These are phyloP conservation scores for Orbilia oligospora DNA, from an alignment of 2,329 filamentous ascomycete species.

Conservation along the genomic window DNA sequence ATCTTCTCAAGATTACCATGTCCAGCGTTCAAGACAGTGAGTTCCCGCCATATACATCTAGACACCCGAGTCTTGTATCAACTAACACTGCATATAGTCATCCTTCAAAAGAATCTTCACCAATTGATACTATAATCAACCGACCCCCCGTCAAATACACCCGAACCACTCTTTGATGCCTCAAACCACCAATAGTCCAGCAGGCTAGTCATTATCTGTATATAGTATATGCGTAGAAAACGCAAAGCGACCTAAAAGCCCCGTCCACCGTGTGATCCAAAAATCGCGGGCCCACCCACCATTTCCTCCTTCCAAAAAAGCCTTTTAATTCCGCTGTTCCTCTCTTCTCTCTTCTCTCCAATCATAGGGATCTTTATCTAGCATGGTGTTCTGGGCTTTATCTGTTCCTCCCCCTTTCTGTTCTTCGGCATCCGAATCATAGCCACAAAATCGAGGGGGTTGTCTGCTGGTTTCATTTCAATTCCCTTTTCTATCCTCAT, in stretches of 20 bases:
- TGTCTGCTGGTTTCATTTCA: conserved; percentile 6
- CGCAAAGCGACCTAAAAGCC: conserved; percentile 20
- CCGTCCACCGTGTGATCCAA: conserved; percentile 29
- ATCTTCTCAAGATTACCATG: conserved; percentile 88
- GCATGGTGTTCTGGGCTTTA: conserved; percentile 56
- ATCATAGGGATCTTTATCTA: conserved; percentile 42
- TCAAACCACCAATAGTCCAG: neutral
- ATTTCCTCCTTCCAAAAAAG: conserved; percentile 3
- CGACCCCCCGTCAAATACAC: neutral
- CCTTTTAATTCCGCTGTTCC: conserved; percentile 11
- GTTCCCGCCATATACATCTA: neutral
- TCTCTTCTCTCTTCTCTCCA: conserved; percentile 41
- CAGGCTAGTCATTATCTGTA: conserved; percentile 4
- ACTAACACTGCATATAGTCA: conserved; percentile 58
- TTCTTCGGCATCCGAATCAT: conserved; percentile 18
- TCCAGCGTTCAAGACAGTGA: conserved; percentile 81
- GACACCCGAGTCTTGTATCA: neutral
- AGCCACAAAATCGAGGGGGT: conserved; percentile 27
- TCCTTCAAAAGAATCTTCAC: conserved; percentile 64
- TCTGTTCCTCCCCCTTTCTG: conserved; percentile 6
- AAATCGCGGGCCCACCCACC: conserved; percentile 6
- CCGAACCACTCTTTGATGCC: neutral
- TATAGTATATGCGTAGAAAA: neutral
- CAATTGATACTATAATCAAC: conserved; percentile 63
- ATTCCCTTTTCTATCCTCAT: conserved; percentile 2